Evolutionary conservation across 345 rosid species (phyloP), one percentile per base, ranked within the genome.

Genomic region (Citropsis articulata): DNA sequence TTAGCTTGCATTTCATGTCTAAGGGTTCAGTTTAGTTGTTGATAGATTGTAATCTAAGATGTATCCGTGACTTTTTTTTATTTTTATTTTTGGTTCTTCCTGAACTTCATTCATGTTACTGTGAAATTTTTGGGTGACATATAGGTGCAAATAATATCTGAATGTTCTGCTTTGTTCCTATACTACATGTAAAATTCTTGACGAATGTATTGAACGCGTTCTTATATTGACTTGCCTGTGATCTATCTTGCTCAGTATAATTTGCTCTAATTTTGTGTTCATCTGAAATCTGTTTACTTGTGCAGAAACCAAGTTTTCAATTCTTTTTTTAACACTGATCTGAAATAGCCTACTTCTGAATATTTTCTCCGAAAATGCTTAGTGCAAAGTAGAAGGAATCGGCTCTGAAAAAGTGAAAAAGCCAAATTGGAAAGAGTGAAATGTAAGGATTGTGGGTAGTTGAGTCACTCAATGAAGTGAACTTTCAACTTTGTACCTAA

Each of bases 141-240:
- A 74, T 74, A 70, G 69, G 9, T 71, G 48, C 45, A 61, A 78
- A 77, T 77, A 76, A 77, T 73, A 70, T 56, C 82, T 50, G 38
- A 66, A 36, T 65, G 48, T 63, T 64, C 79, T 30, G 67, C 78
- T 62, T 65, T 76, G 75, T 71, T 55, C 57, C 63, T 12, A 62
- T 24, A 56, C 70, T 12, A 27, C 24, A 27, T 48, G 57, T 56
- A 42, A 22, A 42, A 7, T 27, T 36, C 61, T 48, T 73, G 40
- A 16, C 61, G 65, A 67, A 66, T 66, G 69, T 72, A 60, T 31
- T 77, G 80, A 66, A 59, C 70, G 45, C 18, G 24, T 31, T 77
- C 79, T 68, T 27, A 31, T 19, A n/a, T 60, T 36, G 31, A 25
- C 33, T 50, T 59, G 76, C 66, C 45, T 36, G 38, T 25, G 4